Base-by-base conservation (phyloP, 164 flowering plant species). In the Platanus orientalis region DNA sequence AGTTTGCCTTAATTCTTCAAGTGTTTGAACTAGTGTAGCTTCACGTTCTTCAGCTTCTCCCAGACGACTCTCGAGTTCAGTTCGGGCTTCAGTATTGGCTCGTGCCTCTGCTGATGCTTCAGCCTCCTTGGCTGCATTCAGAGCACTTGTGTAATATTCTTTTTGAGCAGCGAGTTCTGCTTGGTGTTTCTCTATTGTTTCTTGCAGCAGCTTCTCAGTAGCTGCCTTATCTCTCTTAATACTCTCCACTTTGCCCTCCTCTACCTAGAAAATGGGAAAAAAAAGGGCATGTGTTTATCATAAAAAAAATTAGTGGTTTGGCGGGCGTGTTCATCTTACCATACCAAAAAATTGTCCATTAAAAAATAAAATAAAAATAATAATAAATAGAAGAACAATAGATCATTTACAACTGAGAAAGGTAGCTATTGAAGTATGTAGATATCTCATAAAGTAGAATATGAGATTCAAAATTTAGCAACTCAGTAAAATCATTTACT, bases 221-320 rank as follows among this genome's bases (percentile, higher is more conserved):
- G 90, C 87, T 13, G 88, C 74, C 78, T 95, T 95, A 75, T 95
- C 99, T 76, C 66, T 85, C 79, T 85, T 95, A 62, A 92, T 84
- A 58, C 97, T 89, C 75, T 95, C 99, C 59, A 88, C 94, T 78
- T 88, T 92, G 62, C 81, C 87, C 76, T 95, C 99, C 82, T 94
- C 98, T 29, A 80, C 93, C 98, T 94, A 66, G 58, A 64, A 66
- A 63, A 26, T 3, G 5, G 28, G 9, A 53, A 57, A 49, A 36
- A 6, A 51, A 11, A 25, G 2, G 28, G 39, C n/a, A 61, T 27
- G 32, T n/a, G n/a, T n/a, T n/a, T n/a, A n/a, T n/a, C 29, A 26
- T 9, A 52, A 34, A 62, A 52, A 23, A 34, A 25, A 47, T 24
- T 24, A 60, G 19, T 54, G 53, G 34, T 26, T 26, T 4, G n/a